Conservation (phyloP, 306 rosid species). For the Casuarina cunninghamiana region DNA sequence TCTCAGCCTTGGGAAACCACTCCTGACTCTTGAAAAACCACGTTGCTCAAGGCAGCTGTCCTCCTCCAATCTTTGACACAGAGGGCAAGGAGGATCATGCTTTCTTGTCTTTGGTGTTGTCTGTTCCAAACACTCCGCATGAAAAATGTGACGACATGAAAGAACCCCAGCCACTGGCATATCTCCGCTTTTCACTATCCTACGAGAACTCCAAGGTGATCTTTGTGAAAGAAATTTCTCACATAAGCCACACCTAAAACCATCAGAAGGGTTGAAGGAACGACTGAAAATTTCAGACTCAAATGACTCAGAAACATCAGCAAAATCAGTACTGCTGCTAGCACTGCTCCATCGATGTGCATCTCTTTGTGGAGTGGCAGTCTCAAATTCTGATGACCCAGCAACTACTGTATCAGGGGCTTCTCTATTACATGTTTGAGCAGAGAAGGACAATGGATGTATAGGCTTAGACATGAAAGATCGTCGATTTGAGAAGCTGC, state of each 20-base stretch:
- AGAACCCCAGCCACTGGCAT: conserved; percentile 86
- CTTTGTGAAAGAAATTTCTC: conserved; percentile 72
- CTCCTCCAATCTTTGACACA: conserved; percentile 57
- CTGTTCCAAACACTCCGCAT: conserved; percentile 90
- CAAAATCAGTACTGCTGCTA: conserved; percentile 77
- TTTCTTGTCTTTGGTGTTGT: conserved; percentile 61
- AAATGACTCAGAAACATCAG: conserved; percentile 66
- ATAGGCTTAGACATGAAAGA: conserved; percentile 89
- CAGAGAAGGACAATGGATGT: conserved; percentile 64
- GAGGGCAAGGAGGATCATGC: conserved; percentile 79
- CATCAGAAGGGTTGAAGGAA: conserved; percentile 39
- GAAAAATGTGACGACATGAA: conserved; percentile 75
- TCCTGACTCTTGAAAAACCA: conserved; percentile 43
- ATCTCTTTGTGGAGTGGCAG: conserved; percentile 56
- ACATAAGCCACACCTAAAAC: conserved; percentile 72
- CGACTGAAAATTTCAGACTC: conserved; percentile 52
- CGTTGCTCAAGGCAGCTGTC: conserved; percentile 53
- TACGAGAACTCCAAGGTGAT: conserved; percentile 84
- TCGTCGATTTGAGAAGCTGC: conserved; percentile 50
- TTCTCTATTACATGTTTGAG: conserved; percentile 49
- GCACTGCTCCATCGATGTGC: conserved; percentile 71
- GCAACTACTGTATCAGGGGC: conserved; percentile 45
- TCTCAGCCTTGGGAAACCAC: conserved; percentile 48
- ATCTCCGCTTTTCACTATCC: conserved; percentile 86
- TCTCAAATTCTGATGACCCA: conserved; percentile 54